Percentiles rank a stretch among this genome's conserved stretches.
Evolutionary conservation across 345 rosid genomes (phyloP).

Genomic region (Sapria himalayana): DNA sequence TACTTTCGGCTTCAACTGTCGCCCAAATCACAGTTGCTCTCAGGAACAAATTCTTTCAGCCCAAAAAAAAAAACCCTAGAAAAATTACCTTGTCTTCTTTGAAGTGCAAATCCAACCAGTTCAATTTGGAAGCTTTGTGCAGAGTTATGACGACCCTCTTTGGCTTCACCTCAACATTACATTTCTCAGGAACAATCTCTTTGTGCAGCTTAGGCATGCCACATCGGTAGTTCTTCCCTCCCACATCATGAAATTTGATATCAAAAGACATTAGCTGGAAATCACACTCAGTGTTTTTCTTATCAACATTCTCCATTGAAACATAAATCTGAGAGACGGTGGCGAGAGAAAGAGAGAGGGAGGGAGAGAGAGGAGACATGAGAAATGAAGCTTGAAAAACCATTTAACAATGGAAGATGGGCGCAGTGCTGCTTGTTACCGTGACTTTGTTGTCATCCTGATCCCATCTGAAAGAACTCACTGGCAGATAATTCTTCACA

Average conservation of each 20-base stretch:
- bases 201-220: conserved; percentile 48
- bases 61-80: neutral
- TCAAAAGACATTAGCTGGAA: conserved; percentile 48
- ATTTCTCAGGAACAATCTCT: conserved; percentile 66
- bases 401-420: no score
- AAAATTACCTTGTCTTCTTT: conserved; percentile 74
- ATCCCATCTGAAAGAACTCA: conserved; percentile 86
- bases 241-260: conserved; percentile 52
- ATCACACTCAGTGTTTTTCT: conserved; percentile 49
- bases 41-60: no score
- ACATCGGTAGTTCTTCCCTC: conserved; percentile 68
- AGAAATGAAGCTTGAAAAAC: neutral
- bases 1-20: conserved; percentile 59
- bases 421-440: no score
- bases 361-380: no score
- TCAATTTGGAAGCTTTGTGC: conserved; percentile 60
- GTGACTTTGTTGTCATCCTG: conserved; percentile 88
- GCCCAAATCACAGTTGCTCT: no score
- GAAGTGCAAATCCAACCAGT: conserved; percentile 69
- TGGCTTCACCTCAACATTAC: conserved; percentile 59
- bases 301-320: conserved; percentile 54
- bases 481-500: conserved; percentile 24
- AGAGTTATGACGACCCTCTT: conserved; percentile 40
- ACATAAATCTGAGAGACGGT: conserved; percentile 32
- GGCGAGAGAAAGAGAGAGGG: neutral